Percentiles rank a stretch among this genome's conserved stretches.
phyloP scores from a whole-genome alignment of 768 basidiomycete genomes.

The Lentinula sp. region DNA sequence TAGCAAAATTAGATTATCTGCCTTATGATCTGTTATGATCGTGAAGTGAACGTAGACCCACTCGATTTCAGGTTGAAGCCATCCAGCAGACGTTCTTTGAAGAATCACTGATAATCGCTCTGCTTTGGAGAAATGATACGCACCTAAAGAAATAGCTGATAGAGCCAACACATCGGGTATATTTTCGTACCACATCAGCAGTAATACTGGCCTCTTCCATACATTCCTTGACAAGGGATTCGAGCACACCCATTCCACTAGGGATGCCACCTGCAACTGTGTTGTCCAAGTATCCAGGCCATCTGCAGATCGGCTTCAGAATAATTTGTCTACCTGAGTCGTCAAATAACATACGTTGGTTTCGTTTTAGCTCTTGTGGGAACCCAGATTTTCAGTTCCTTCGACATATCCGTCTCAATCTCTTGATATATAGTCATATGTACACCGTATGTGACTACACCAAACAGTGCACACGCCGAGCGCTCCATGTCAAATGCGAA shows the following conservation, averaged over 20 bases:
- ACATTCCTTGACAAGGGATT: conserved; percentile 83
- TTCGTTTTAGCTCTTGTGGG: conserved; percentile 84
- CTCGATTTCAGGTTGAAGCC: conserved; percentile 87
- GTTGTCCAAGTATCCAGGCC: conserved; percentile 87
- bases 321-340: neutral
- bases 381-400: conserved; percentile 71
- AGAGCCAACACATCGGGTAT: conserved; percentile 58
- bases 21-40: neutral
- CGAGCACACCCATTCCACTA: conserved; percentile 63
- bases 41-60: conserved; percentile 25
- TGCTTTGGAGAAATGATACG: conserved; percentile 3
- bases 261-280: conserved; percentile 86
- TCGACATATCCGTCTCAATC: conserved; percentile 18
- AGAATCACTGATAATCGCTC: neutral
- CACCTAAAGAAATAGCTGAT: conserved; percentile 81
- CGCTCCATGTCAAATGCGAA: conserved; percentile 89
- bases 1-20: conserved; percentile 18
- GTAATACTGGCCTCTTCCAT: conserved; percentile 88
- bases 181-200: conserved; percentile 52
- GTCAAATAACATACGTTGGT: conserved; percentile 61
- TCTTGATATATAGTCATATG: conserved; percentile 78
- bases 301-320: conserved; percentile 33
- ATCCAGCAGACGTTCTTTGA: conserved; percentile 55
- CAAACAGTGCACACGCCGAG: conserved; percentile 83
- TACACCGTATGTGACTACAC: conserved; percentile 86